phyloP scores from a whole-genome alignment of 805 yeast genomes.

The Candida succiphila region DNA sequence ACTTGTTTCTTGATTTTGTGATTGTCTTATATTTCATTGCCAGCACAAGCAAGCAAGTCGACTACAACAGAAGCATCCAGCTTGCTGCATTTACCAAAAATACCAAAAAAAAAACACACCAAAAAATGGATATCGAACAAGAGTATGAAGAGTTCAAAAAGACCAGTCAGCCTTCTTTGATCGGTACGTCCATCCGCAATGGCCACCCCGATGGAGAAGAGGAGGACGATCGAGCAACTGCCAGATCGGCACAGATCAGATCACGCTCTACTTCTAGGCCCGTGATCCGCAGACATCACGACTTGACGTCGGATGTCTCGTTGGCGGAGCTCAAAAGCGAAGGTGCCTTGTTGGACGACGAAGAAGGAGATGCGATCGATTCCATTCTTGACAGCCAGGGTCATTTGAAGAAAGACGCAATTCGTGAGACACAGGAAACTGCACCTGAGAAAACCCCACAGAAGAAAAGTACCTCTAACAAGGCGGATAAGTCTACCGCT shows the following conservation, averaged over 20 bases:
- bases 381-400: slow-evolving; percentile 44
- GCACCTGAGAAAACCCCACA: background rate
- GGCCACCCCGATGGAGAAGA: slow-evolving; percentile 13
- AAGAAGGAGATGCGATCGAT: slow-evolving; percentile 46
- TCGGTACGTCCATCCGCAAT: slow-evolving; percentile 34
- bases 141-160: slow-evolving; percentile 44
- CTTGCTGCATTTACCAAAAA: too few relatives aligned
- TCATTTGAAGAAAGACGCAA: slow-evolving; percentile 36
- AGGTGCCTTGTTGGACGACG: slow-evolving; percentile 49
- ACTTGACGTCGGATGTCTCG: slow-evolving; percentile 16
- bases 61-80: too few relatives aligned
- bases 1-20: too few relatives aligned
- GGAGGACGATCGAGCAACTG: slow-evolving; percentile 5
- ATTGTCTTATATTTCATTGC: too few relatives aligned
- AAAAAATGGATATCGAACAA: slow-evolving; percentile 37
- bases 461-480: background rate
- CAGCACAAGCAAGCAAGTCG: too few relatives aligned
- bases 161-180: slow-evolving; percentile 37
- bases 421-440: slow-evolving; percentile 16
- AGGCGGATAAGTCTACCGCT: background rate
- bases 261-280: slow-evolving; percentile 24
- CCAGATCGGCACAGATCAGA: slow-evolving; percentile 7
- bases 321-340: slow-evolving; percentile 28
- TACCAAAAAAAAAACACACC: background rate
- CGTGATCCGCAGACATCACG: slow-evolving; percentile 31